phyloP scores from a whole-genome alignment of 306 rosid species.

The Neltuma alba region DNA sequence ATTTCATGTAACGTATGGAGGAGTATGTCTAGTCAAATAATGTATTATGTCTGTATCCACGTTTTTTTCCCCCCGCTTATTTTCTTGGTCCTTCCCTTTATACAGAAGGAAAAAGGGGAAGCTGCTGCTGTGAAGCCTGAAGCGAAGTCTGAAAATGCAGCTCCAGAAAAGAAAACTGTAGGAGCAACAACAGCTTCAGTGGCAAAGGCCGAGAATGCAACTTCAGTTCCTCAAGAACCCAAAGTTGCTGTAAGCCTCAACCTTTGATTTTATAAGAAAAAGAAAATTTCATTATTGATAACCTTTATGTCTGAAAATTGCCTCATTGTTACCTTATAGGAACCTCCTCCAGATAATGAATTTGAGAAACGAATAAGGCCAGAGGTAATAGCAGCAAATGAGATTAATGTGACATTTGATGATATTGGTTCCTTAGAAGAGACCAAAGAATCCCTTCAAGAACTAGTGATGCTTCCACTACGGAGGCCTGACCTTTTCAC shows the following conservation, averaged over 20 bases:
- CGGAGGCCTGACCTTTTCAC: slow-evolving; percentile 92
- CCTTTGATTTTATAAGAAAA: background rate
- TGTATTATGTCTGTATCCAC: background rate
- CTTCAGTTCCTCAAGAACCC: slow-evolving; percentile 53
- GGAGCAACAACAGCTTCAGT: slow-evolving; percentile 45
- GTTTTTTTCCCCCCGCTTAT: background rate
- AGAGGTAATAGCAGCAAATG: slow-evolving; percentile 88
- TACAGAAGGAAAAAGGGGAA: slow-evolving; percentile 51
- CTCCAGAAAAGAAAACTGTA: slow-evolving; percentile 55
- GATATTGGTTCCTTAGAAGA: slow-evolving; percentile 93
- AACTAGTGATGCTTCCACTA: slow-evolving; percentile 95
- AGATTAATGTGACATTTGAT: slow-evolving; percentile 74
- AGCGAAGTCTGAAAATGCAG: slow-evolving; percentile 47
- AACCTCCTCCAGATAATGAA: slow-evolving; percentile 81
- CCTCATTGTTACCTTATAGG: slow-evolving; percentile 50
- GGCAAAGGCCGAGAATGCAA: slow-evolving; percentile 50
- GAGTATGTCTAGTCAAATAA: background rate
- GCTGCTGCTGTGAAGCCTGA: slow-evolving; percentile 48
- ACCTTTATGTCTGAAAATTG: slow-evolving; percentile 19
- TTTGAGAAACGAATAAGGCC: slow-evolving; percentile 96
- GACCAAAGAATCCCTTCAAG: slow-evolving; percentile 95
- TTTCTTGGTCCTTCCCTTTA: background rate
- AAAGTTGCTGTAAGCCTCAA: slow-evolving; percentile 61
- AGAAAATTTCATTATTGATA: background rate
- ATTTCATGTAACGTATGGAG: background rate